These are phyloP conservation scores for Phytopythium helicoides DNA, from an alignment of 352 stramenopile species.

Conservation along the genomic window DNA sequence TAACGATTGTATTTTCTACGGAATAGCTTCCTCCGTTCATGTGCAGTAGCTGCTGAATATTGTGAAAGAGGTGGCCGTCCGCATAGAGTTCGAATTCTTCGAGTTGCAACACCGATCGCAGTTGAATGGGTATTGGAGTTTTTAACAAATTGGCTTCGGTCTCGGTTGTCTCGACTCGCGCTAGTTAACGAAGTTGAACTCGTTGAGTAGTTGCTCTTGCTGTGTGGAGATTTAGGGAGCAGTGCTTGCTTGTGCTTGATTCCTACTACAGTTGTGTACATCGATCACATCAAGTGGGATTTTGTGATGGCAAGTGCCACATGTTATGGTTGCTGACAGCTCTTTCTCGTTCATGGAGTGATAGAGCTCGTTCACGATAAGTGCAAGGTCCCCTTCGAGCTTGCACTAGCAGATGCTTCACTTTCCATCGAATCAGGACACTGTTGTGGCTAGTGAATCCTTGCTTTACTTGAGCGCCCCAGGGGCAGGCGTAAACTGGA, in stretches of 20 bases:
- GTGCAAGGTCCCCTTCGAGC: constrained; percentile 46
- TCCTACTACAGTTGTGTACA: constrained; percentile 35
- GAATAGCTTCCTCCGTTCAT: constrained; percentile 1
- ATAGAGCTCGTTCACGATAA: constrained; percentile 48
- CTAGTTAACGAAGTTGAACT: no score
- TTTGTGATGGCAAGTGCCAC: constrained; percentile 53
- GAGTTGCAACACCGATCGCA: constrained; percentile 40
- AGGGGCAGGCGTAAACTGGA: constrained; percentile 52
- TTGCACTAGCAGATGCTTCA: constrained; percentile 40
- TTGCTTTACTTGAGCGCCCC: constrained; percentile 44
- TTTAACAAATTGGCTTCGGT: no score
- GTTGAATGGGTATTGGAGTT: constrained; percentile 1
- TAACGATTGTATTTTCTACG: constrained; percentile 18
- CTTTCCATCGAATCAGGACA: constrained; percentile 49
- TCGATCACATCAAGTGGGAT: constrained; percentile 59
- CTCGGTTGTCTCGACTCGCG: no score
- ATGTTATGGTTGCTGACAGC: constrained; percentile 48
- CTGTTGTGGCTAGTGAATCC: constrained; percentile 11
- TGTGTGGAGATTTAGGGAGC: neutral
- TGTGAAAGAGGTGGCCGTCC: constrained; percentile 34
- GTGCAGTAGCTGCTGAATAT: constrained; percentile 27
- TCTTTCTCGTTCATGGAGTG: constrained; percentile 54
- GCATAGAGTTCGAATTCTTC: constrained; percentile 51
- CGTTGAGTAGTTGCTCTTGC: neutral
- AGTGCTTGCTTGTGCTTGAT: neutral